Conservation (phyloP, 2,329 filamentous ascomycete genomes). For the Epicoccum nigrum region DNA sequence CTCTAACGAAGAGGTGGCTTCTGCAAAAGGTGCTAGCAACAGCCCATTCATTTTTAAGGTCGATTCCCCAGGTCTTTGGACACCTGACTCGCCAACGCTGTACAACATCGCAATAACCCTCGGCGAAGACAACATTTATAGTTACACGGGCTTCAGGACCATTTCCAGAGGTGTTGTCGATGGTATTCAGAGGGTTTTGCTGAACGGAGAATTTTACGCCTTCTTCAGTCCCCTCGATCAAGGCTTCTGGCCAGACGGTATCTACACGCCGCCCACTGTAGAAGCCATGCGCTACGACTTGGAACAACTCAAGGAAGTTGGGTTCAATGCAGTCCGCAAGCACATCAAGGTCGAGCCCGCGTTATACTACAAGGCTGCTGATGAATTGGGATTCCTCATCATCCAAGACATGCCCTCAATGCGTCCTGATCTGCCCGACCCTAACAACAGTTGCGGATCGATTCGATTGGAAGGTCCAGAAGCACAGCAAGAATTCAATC, state of each 20-base stretch:
- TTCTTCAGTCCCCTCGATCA: constrained; percentile 73
- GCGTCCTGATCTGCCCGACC: constrained; percentile 28
- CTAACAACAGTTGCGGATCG: constrained; percentile 13
- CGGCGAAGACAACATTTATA: constrained; percentile 61
- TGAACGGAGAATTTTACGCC: constrained; percentile 74
- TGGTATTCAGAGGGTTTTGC: constrained; percentile 64
- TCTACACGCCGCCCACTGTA: constrained; percentile 67
- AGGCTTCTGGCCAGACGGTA: constrained; percentile 73
- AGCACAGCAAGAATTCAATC: constrained; percentile 68
- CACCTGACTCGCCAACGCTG: constrained; percentile 65
- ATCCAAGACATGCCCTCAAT: constrained; percentile 76
- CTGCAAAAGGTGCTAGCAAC: constrained; percentile 55
- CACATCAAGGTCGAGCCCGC: constrained; percentile 74
- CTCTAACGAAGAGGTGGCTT: constrained; percentile 51
- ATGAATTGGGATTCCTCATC: constrained; percentile 68
- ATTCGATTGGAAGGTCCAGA: constrained; percentile 30
- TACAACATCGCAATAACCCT: constrained; percentile 67
- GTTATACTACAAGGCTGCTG: constrained; percentile 71
- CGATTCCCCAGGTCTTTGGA: constrained; percentile 65
- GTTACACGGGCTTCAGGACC: constrained; percentile 73
- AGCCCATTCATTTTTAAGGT: constrained; percentile 62
- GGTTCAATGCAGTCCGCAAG: constrained; percentile 74
- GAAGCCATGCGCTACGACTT: constrained; percentile 74
- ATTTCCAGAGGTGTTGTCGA: constrained; percentile 63
- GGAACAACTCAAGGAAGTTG: constrained; percentile 66